Evolutionary conservation across 164 flowering plant species (phyloP).

Genomic region (Vitis rotundifolia): DNA sequence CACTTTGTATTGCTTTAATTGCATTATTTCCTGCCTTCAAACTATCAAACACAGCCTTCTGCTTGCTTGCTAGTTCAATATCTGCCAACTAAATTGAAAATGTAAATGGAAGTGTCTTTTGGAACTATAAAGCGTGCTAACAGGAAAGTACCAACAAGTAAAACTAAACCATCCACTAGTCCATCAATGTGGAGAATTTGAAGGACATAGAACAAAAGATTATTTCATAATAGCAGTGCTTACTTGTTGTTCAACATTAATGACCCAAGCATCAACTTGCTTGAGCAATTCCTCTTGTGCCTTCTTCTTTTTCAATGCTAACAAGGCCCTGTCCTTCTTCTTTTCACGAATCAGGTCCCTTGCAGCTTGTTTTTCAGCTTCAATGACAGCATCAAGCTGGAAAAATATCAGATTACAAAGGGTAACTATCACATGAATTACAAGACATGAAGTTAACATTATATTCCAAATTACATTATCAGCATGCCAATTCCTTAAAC

Average conservation of each 20-base stretch:
- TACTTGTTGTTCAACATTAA: conserved; percentile 96
- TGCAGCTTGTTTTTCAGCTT: conserved; percentile 98
- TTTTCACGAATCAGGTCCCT: conserved; percentile 84
- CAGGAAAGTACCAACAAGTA: background rate
- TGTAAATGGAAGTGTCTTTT: conserved; percentile 4
- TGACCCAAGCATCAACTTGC: conserved; percentile 91
- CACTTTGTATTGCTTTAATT: conserved; percentile 89
- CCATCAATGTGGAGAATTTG: no score
- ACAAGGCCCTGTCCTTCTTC: conserved; percentile 92
- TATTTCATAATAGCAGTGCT: background rate
- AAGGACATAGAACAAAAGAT: background rate
- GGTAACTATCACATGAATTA: background rate
- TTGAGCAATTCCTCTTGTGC: conserved; percentile 86
- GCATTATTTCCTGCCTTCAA: conserved; percentile 80
- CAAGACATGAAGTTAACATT: background rate
- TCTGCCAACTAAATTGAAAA: conserved; percentile 74
- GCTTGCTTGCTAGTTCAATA: conserved; percentile 92
- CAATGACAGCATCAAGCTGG: conserved; percentile 88
- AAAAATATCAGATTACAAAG: conserved; percentile 6
- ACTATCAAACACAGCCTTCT: conserved; percentile 93
- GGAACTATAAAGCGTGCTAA: background rate
- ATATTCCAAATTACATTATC: background rate
- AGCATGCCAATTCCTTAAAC: background rate
- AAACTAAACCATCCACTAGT: background rate
- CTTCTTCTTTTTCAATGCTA: conserved; percentile 92